Conservation (phyloP, 2,329 filamentous ascomycete species). For the Colletotrichum camelliae region DNA sequence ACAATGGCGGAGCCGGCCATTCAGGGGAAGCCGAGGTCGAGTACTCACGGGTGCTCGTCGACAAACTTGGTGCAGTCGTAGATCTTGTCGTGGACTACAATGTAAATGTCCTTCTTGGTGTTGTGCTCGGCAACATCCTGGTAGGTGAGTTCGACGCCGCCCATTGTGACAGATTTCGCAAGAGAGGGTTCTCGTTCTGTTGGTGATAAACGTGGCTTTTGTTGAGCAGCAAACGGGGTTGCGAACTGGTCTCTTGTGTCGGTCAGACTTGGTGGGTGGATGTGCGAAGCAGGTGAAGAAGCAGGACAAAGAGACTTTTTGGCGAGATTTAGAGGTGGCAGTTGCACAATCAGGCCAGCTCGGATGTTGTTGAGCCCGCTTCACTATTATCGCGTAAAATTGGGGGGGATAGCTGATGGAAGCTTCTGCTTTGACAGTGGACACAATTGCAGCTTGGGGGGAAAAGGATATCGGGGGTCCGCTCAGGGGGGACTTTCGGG, state of each 20-base stretch:
- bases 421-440: constrained; percentile 13
- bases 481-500: background rate
- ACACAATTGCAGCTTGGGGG: constrained; percentile 7
- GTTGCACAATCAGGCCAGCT: constrained; percentile 9
- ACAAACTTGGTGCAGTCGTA: constrained; percentile 90
- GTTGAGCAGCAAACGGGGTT: background rate
- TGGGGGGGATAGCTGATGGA: constrained; percentile 14
- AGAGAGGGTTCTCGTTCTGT: background rate
- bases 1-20: background rate
- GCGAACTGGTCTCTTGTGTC: background rate
- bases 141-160: constrained; percentile 68
- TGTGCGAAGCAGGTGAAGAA: background rate
- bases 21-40: background rate
- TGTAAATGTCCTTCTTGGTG: constrained; percentile 90
- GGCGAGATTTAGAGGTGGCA: background rate
- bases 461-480: constrained; percentile 1
- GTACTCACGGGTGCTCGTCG: constrained; percentile 86
- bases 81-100: constrained; percentile 96
- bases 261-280: background rate
- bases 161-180: constrained; percentile 23
- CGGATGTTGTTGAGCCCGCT: constrained; percentile 22
- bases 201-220: constrained; percentile 13
- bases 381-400: constrained; percentile 14
- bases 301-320: background rate
- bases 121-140: constrained; percentile 85